Conservation (phyloP, 495 filamentous ascomycete genomes). For the Lasiosphaeris hirsuta region DNA sequence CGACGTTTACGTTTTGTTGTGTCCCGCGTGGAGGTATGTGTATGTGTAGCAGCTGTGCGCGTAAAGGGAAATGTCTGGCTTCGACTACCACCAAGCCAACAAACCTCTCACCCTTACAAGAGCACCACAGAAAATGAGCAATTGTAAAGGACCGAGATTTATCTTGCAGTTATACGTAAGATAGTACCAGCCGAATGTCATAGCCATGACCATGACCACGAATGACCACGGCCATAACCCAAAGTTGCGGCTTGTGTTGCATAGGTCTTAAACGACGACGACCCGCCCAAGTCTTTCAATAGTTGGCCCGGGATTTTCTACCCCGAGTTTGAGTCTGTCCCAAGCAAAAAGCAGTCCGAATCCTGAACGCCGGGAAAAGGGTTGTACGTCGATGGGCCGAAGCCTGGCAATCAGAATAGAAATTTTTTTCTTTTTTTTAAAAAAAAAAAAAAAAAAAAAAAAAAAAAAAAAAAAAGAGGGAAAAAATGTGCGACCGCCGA, state of each 20-base stretch:
- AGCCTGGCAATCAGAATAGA: constrained; percentile 1
- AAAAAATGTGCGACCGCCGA: constrained; percentile 23
- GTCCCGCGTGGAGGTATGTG: too few relatives aligned
- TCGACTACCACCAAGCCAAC: neutral
- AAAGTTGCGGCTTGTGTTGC: neutral
- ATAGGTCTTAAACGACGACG: neutral
- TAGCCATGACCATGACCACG: neutral
- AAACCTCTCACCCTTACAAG: neutral
- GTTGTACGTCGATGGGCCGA: constrained; percentile 1
- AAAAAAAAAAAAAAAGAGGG: neutral
- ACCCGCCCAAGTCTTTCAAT: constrained; percentile 8
- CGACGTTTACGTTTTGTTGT: too few relatives aligned
- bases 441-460: constrained; percentile 1
- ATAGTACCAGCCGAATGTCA: neutral
- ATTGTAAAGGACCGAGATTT: constrained; percentile 8
- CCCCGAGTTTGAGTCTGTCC: neutral
- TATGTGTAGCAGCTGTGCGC: neutral
- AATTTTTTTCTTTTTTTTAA: too few relatives aligned
- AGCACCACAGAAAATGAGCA: constrained; percentile 2
- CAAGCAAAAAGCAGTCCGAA: neutral
- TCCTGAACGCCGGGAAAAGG: constrained; percentile 18
- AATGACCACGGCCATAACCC: neutral
- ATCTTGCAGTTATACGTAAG: constrained; percentile 2
- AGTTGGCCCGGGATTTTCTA: neutral
- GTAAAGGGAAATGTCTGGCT: neutral